A percentile compares a stretch with the other conserved stretches of the same genome.
These are phyloP conservation scores for Claviceps cyperi DNA, from an alignment of 2,329 filamentous ascomycete species.

Conservation along the genomic window DNA sequence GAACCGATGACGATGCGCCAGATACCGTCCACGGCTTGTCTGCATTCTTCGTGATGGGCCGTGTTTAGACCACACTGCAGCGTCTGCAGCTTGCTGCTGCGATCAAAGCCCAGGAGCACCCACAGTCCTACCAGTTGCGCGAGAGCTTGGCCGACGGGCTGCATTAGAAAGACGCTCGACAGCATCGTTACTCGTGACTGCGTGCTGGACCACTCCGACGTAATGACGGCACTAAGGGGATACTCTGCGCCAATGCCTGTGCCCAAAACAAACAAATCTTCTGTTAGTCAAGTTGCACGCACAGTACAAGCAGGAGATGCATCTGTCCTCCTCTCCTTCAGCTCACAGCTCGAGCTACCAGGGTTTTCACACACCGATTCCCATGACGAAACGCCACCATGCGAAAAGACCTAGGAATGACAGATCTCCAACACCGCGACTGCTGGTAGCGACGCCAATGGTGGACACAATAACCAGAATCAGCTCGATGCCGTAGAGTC, in stretches of 20 bases:
- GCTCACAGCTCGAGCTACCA: neutral
- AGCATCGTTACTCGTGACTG: constrained; percentile 54
- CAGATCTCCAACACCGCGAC: constrained; percentile 33
- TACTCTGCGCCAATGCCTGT: constrained; percentile 53
- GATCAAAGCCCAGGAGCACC: constrained; percentile 32
- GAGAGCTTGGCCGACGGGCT: constrained; percentile 51
- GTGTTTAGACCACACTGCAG: constrained; percentile 34
- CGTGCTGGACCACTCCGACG: constrained; percentile 49
- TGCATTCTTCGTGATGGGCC: constrained; percentile 29
- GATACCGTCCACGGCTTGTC: constrained; percentile 38
- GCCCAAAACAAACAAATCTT: neutral
- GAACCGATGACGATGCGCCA: constrained; percentile 55
- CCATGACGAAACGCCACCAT: constrained; percentile 42
- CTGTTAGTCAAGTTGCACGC: neutral
- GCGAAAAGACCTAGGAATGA: constrained; percentile 35
- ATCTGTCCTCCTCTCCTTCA: neutral
- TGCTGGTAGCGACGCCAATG: constrained; percentile 40
- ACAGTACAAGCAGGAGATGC: neutral
- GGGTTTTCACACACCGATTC: constrained; percentile 24
- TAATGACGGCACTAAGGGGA: constrained; percentile 52
- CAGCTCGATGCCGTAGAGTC: constrained; percentile 41
- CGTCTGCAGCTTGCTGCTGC: constrained; percentile 25
- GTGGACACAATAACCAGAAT: constrained; percentile 41
- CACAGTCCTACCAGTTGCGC: constrained; percentile 47
- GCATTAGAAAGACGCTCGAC: constrained; percentile 54